Conservation (phyloP, 805 yeast genomes). For the Wickerhamiella brachini region DNA sequence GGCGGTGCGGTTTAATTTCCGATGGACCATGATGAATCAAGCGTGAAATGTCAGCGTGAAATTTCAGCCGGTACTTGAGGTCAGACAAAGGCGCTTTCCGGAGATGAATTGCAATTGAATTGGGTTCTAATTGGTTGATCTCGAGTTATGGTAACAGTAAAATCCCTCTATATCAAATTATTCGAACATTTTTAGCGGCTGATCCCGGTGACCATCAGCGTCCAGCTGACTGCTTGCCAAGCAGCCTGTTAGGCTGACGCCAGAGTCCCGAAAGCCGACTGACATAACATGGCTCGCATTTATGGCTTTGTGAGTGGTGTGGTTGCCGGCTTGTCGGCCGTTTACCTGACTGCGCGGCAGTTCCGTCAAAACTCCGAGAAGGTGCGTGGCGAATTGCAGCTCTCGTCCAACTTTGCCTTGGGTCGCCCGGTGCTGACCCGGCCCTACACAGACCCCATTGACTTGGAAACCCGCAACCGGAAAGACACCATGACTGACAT, state of each 20-base stretch:
- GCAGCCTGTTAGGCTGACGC: background rate
- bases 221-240: too few relatives aligned
- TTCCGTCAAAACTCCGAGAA: slow-evolving; percentile 35
- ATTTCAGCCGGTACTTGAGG: too few relatives aligned
- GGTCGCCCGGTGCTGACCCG: slow-evolving; percentile 37
- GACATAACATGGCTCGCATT: slow-evolving; percentile 30
- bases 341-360: slow-evolving; percentile 47
- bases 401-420: slow-evolving; percentile 37
- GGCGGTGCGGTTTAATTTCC: slow-evolving; percentile 29
- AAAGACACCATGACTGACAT: slow-evolving; percentile 57
- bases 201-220: too few relatives aligned
- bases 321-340: slow-evolving; percentile 42
- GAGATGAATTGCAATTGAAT: too few relatives aligned
- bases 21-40: slow-evolving; percentile 2
- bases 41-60: background rate
- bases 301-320: slow-evolving; percentile 50
- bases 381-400: slow-evolving; percentile 35
- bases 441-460: slow-evolving; percentile 32
- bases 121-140: too few relatives aligned
- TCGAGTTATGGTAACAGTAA: too few relatives aligned
- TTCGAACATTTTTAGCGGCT: too few relatives aligned
- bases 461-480: slow-evolving; percentile 35
- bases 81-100: too few relatives aligned
- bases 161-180: too few relatives aligned
- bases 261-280: background rate